A percentile compares a stretch with the other conserved stretches of the same genome.
Evolutionary conservation across 1,284 basidiomycete species (phyloP).

Genomic region (Boletus sp.): DNA sequence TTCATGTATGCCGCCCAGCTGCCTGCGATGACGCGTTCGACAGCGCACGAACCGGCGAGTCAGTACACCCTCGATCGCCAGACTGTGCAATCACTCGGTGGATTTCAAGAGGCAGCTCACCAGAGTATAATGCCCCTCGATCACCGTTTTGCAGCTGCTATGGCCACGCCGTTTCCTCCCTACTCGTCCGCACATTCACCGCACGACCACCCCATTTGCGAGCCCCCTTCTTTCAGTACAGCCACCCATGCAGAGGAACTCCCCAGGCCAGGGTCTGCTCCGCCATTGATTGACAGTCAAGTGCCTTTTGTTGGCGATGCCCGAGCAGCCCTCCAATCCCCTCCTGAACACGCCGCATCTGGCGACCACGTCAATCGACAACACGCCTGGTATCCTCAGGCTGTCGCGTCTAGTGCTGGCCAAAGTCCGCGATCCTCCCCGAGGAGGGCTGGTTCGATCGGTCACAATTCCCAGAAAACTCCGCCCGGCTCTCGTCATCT

Average conservation of each 20-base stretch:
- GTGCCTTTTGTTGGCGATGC: conserved; percentile 28
- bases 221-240: conserved; percentile 24
- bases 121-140: conserved; percentile 22
- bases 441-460: conserved; percentile 34
- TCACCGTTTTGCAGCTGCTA: conserved; percentile 23
- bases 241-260: conserved; percentile 23
- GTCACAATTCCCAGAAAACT: conserved; percentile 31
- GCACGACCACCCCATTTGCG: conserved; percentile 28
- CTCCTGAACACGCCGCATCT: conserved; percentile 12
- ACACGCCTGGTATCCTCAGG: conserved; percentile 27
- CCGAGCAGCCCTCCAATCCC: conserved; percentile 21
- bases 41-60: conserved; percentile 12
- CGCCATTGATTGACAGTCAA: conserved; percentile 30
- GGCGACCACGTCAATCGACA: conserved; percentile 19
- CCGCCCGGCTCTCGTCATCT: conserved; percentile 30
- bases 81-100: conserved; percentile 21
- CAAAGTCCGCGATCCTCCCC: conserved; percentile 34
- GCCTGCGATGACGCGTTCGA: conserved; percentile 17
- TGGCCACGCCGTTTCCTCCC: conserved; percentile 32
- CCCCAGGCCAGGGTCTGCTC: conserved; percentile 29
- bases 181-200: conserved; percentile 32
- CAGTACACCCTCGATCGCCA: conserved; percentile 20
- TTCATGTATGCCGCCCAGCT: conserved; percentile 20
- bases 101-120: conserved; percentile 18
- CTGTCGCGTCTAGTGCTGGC: conserved; percentile 10